phyloP scores from a whole-genome alignment of 768 basidiomycete species.

The Clitopilus passeckerianus region DNA sequence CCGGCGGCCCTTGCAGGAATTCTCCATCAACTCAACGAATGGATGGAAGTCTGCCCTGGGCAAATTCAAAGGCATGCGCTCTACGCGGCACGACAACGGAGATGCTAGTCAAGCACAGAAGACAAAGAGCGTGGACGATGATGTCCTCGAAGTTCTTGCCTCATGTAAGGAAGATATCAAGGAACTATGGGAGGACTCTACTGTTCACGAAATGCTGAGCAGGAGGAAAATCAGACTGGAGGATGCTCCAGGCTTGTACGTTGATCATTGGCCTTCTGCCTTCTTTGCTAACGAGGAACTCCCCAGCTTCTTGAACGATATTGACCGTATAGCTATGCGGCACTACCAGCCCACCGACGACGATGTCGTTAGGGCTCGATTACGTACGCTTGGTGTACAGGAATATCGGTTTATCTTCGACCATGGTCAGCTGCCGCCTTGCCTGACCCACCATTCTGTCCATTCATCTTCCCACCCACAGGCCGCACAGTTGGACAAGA shows the following conservation, averaged over 20 bases:
- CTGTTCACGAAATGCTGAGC: constrained; percentile 55
- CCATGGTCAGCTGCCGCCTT: constrained; percentile 38
- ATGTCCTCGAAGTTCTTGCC: constrained; percentile 52
- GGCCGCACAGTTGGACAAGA: constrained; percentile 60
- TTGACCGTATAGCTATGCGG: constrained; percentile 57
- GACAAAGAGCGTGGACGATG: constrained; percentile 43
- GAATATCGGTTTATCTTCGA: constrained; percentile 67
- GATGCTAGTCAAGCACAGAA: constrained; percentile 14
- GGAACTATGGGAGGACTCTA: constrained; percentile 61
- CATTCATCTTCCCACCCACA: constrained; percentile 16
- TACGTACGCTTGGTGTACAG: constrained; percentile 75
- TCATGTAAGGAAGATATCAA: constrained; percentile 64
- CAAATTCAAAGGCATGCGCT: constrained; percentile 39
- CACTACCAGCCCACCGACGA: constrained; percentile 68
- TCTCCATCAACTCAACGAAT: constrained; percentile 56
- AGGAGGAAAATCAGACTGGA: constrained; percentile 55
- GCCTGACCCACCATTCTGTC: not conserved
- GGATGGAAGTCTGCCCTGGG: constrained; percentile 66
- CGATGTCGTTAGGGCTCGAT: constrained; percentile 74
- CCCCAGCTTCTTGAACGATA: constrained; percentile 63
- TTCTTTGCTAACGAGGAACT: not conserved
- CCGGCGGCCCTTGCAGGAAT: constrained; percentile 37
- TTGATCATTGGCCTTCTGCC: constrained; percentile 11
- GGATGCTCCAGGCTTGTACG: constrained; percentile 72
- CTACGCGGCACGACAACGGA: constrained; percentile 15